Evolutionary conservation across 2,329 filamentous ascomycete species (phyloP).

Genomic region (Calonectria fujianensis): DNA sequence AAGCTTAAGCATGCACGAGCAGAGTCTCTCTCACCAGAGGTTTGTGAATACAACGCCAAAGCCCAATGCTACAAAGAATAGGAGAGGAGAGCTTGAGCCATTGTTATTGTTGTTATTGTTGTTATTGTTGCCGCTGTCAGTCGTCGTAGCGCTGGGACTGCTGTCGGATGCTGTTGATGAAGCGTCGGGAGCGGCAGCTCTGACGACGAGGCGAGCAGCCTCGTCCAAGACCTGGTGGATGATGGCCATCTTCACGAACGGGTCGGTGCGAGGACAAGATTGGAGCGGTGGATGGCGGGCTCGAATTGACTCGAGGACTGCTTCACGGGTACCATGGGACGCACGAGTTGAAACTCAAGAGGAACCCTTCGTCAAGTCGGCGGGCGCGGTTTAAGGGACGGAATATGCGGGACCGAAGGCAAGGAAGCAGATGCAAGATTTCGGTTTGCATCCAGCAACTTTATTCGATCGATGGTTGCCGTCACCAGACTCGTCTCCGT

Average conservation of each 20-base stretch:
- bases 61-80: conserved; percentile 95
- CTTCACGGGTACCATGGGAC: conserved; percentile 55
- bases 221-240: conserved; percentile 52
- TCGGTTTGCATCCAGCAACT: conserved; percentile 43
- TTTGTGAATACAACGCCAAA: conserved; percentile 99
- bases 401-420: conserved; percentile 45
- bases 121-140: conserved; percentile 31
- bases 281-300: conserved; percentile 45
- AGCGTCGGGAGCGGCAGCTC: conserved; percentile 48
- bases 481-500: conserved; percentile 29
- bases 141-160: conserved; percentile 47
- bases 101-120: conserved; percentile 48
- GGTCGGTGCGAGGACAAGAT: conserved; percentile 43
- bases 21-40: conserved; percentile 85
- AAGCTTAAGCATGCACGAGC: conserved; percentile 28
- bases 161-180: conserved; percentile 48
- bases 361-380: conserved; percentile 25
- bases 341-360: conserved; percentile 44
- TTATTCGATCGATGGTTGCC: conserved; percentile 32
- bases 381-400: conserved; percentile 40
- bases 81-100: conserved; percentile 65
- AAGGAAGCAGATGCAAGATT: conserved; percentile 28
- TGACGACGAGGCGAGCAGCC: conserved; percentile 53
- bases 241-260: conserved; percentile 52
- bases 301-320: conserved; percentile 54